Evolutionary conservation across 2,329 filamentous ascomycete species (phyloP).

Genomic region (Davidsoniella eucalypti): DNA sequence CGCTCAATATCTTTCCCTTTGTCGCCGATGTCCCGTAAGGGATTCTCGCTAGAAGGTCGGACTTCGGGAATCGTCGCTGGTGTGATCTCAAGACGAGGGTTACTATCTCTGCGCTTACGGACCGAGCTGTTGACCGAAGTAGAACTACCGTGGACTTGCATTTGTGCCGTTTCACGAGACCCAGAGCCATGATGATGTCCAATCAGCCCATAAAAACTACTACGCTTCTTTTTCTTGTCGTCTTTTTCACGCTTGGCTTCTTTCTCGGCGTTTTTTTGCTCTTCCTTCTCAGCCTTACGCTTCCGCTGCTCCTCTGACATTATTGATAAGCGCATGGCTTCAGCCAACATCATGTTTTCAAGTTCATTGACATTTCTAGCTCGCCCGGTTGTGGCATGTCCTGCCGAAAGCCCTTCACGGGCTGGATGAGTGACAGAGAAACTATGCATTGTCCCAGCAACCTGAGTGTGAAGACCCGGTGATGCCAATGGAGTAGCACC

Average conservation of each 20-base stretch:
- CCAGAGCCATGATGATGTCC: slow-evolving; percentile 21
- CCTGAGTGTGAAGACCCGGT: not conserved
- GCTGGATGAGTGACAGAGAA: not conserved
- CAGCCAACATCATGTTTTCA: slow-evolving; percentile 97
- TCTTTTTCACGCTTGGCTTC: slow-evolving; percentile 81
- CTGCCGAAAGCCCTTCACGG: not conserved
- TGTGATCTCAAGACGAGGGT: slow-evolving; percentile 38
- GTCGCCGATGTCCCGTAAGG: slow-evolving; percentile 18
- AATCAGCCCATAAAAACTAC: slow-evolving; percentile 21
- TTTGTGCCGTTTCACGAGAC: not conserved
- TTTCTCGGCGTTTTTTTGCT: slow-evolving; percentile 55
- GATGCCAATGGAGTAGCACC: not conserved
- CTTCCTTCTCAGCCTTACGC: slow-evolving; percentile 66
- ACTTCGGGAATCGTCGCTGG: slow-evolving; percentile 18
- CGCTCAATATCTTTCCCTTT: slow-evolving; percentile 62
- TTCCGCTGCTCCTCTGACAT: slow-evolving; percentile 87
- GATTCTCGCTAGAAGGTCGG: slow-evolving; percentile 21
- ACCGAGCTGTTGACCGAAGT: slow-evolving; percentile 32
- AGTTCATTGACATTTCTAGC: slow-evolving; percentile 50
- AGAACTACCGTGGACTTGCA: not conserved
- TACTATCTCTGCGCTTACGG: slow-evolving; percentile 23
- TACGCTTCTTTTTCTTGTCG: slow-evolving; percentile 58
- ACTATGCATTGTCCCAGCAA: slow-evolving; percentile 1
- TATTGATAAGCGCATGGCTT: slow-evolving; percentile 82
- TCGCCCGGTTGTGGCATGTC: not conserved